phyloP scores from a whole-genome alignment of 1,284 basidiomycete genomes.

The Cryptococcus sp. region DNA sequence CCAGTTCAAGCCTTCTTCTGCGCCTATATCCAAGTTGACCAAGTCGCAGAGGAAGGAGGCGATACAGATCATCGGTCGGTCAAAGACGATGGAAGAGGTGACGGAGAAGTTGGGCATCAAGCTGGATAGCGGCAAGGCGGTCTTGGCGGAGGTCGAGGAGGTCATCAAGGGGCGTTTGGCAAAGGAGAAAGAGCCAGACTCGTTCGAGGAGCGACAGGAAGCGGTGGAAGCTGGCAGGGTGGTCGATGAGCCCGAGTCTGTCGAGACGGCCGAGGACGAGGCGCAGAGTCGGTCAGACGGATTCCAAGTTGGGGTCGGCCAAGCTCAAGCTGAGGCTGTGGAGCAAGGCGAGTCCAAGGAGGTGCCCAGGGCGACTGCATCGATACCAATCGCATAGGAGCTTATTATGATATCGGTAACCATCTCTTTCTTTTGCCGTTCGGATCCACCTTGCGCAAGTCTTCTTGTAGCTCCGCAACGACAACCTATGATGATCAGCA shows the following conservation, averaged over 20 bases:
- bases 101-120: constrained; percentile 46
- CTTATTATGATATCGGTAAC: neutral
- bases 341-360: neutral
- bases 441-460: neutral
- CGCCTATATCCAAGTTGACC: constrained; percentile 52
- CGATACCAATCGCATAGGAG: neutral
- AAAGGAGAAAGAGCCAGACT: constrained; percentile 3
- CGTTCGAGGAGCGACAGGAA: constrained; percentile 22
- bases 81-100: constrained; percentile 64
- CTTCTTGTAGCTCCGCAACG: neutral
- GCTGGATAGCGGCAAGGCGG: constrained; percentile 14
- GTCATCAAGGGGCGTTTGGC: constrained; percentile 8
- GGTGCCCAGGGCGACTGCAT: neutral
- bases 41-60: constrained; percentile 59
- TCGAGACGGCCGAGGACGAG: constrained; percentile 16
- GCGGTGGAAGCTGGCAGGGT: constrained; percentile 19
- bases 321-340: constrained; percentile 1
- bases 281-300: constrained; percentile 16
- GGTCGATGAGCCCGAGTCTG: constrained; percentile 18
- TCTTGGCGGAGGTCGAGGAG: constrained; percentile 27
- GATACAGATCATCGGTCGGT: constrained; percentile 55
- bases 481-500: neutral
- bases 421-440: neutral
- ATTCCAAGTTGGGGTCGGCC: constrained; percentile 21
- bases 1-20: constrained; percentile 59